These are phyloP conservation scores for Lentinus polychrous DNA, from an alignment of 1,284 basidiomycete species.

Conservation along the genomic window DNA sequence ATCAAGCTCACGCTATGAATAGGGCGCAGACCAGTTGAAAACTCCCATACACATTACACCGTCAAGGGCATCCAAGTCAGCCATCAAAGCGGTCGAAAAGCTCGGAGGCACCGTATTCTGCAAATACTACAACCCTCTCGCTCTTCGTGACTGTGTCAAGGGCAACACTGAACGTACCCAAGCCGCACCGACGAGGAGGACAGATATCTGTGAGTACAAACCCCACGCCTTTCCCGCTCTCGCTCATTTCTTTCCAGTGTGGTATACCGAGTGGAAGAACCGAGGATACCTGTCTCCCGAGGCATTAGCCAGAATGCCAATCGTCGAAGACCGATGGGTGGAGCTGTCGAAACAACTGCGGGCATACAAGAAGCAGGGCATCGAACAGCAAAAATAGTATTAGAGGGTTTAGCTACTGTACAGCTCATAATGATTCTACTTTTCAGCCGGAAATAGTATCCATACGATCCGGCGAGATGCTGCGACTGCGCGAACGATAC, in stretches of 20 bases:
- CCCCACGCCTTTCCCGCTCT: slow-evolving; percentile 3
- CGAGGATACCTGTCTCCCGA: slow-evolving; percentile 64
- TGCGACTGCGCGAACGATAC: slow-evolving; percentile 22
- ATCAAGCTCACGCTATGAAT: not conserved
- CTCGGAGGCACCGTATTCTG: slow-evolving; percentile 83
- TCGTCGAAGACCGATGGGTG: slow-evolving; percentile 64
- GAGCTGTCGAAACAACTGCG: slow-evolving; percentile 54
- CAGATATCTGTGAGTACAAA: slow-evolving; percentile 68
- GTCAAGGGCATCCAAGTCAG: slow-evolving; percentile 81
- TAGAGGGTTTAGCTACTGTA: not conserved
- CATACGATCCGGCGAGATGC: slow-evolving; percentile 19
- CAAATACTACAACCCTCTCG: slow-evolving; percentile 87
- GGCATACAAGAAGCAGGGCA: slow-evolving; percentile 51
- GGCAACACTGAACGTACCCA: slow-evolving; percentile 60
- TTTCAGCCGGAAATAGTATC: slow-evolving; percentile 9
- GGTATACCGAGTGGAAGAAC: slow-evolving; percentile 71
- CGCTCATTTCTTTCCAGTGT: slow-evolving; percentile 39
- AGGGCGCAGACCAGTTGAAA: slow-evolving; percentile 66
- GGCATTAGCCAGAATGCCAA: slow-evolving; percentile 51
- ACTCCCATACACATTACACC: slow-evolving; percentile 78
- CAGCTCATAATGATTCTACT: not conserved
- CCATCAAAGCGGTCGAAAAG: slow-evolving; percentile 80
- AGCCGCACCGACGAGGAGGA: slow-evolving; percentile 78
- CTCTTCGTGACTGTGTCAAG: slow-evolving; percentile 76
- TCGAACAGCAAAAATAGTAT: slow-evolving; percentile 37